Conservation (phyloP, 2,329 filamentous ascomycete genomes). For the Phaeoacremonium minimum region DNA sequence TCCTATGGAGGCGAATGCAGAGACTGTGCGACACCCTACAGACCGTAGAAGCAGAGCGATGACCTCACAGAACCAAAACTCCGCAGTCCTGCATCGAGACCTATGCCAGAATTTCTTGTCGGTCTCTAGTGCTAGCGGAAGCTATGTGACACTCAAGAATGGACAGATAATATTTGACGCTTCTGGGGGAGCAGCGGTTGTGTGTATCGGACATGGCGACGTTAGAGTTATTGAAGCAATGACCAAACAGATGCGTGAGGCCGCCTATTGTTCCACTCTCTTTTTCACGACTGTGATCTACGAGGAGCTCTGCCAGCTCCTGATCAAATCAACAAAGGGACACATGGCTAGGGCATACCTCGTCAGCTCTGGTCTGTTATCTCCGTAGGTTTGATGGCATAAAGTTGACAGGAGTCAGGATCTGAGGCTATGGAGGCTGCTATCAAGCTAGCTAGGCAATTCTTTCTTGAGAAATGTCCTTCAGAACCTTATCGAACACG, state of each 20-base stretch:
- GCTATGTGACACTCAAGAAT: conserved; percentile 31
- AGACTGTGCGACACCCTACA: too few species aligned
- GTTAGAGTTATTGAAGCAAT: conserved; percentile 34
- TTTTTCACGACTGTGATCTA: conserved; percentile 34
- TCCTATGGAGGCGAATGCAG: too few species aligned
- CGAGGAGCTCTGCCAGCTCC: conserved; percentile 30
- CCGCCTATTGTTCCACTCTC: conserved; percentile 37
- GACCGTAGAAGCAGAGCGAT: too few species aligned
- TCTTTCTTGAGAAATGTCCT: conserved; percentile 51
- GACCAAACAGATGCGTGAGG: conserved; percentile 29
- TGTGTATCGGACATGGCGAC: conserved; percentile 41
- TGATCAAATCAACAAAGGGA: conserved; percentile 30
- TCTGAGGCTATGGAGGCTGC: conserved; percentile 64
- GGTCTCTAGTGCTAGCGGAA: conserved; percentile 28
- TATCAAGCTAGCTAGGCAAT: conserved; percentile 61
- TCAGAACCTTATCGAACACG: conserved; percentile 50
- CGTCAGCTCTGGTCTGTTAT: conserved; percentile 27
- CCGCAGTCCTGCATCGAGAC: conserved; percentile 33
- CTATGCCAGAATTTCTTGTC: conserved; percentile 25
- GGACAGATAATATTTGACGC: conserved; percentile 38
- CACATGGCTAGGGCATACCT: conserved; percentile 31
- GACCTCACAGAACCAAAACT: conserved; percentile 14
- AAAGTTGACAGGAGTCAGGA: conserved; percentile 30
- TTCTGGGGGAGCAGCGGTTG: conserved; percentile 40
- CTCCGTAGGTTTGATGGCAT: conserved; percentile 38